These are phyloP conservation scores for Cladosporium velox DNA, from an alignment of 2,329 filamentous ascomycete genomes.

Conservation along the genomic window DNA sequence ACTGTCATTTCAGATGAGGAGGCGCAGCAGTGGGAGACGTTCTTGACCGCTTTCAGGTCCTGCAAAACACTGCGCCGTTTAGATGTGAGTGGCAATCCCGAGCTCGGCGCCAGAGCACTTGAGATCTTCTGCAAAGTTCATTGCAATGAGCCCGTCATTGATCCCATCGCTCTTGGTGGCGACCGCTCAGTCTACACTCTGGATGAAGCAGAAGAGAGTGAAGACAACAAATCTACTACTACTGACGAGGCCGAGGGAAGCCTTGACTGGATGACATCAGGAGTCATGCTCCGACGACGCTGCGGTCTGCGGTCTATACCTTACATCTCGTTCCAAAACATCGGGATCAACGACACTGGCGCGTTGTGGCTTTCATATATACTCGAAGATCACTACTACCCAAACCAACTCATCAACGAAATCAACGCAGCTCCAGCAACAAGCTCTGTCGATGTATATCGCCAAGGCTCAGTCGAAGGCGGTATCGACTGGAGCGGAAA, in stretches of 20 bases:
- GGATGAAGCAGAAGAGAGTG: constrained; percentile 29
- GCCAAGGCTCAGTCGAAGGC: constrained; percentile 32
- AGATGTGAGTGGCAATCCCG: constrained; percentile 48
- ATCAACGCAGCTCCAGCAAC: constrained; percentile 37
- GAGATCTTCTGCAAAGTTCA: constrained; percentile 50
- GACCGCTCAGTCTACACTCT: constrained; percentile 27
- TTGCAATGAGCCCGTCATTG: constrained; percentile 36
- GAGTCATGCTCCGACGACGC: constrained; percentile 28
- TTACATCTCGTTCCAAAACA: constrained; percentile 41
- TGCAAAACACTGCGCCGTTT: constrained; percentile 48
- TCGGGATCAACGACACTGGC: constrained; percentile 40
- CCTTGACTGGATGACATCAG: constrained; percentile 26
- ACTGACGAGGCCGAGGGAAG: background rate
- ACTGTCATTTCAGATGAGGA: constrained; percentile 41
- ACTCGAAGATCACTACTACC: constrained; percentile 42
- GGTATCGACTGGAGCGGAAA: constrained; percentile 41
- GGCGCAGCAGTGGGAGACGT: constrained; percentile 45
- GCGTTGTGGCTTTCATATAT: constrained; percentile 46
- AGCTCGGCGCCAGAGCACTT: constrained; percentile 46
- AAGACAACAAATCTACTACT: constrained; percentile 8
- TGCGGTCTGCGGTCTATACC: constrained; percentile 44
- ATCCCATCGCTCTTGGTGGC: constrained; percentile 34
- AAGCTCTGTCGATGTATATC: constrained; percentile 35
- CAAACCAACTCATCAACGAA: constrained; percentile 39
- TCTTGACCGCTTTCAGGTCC: constrained; percentile 46